Percentiles rank a stretch among this genome's conserved stretches.
Conservation (phyloP, 768 basidiomycete genomes). For the Mrakia gelida region DNA sequence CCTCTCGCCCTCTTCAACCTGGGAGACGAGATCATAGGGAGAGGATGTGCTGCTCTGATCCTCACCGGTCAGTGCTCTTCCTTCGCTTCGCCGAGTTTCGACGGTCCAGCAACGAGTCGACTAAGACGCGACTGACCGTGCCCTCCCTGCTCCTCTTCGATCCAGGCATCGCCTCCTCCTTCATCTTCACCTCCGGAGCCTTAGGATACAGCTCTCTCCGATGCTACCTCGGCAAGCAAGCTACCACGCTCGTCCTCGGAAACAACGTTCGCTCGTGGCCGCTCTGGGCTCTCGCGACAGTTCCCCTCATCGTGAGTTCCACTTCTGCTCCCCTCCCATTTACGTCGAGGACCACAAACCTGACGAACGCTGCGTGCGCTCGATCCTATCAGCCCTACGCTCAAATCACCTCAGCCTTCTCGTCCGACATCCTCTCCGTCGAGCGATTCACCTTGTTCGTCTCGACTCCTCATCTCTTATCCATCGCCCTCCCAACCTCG, state of each 20-base stretch:
- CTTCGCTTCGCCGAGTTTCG: background rate
- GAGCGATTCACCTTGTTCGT: background rate
- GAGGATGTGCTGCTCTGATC: background rate
- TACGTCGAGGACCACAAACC: too few relatives aligned
- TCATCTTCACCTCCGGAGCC: conserved; percentile 1
- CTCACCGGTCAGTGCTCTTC: background rate
- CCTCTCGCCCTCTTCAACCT: background rate
- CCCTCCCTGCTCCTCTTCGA: too few relatives aligned
- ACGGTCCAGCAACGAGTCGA: too few relatives aligned
- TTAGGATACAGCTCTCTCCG: conserved; percentile 18
- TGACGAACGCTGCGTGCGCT: too few relatives aligned
- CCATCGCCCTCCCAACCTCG: too few relatives aligned
- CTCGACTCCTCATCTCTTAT: background rate
- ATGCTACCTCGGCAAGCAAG: background rate
- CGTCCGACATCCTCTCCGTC: conserved; percentile 2
- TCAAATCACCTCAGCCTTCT: conserved; percentile 3
- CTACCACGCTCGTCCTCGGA: conserved; percentile 1
- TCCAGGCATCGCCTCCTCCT: conserved; percentile 11
- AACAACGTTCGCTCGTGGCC: background rate
- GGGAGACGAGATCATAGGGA: background rate
- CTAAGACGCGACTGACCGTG: background rate
- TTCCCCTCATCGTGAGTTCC: background rate
- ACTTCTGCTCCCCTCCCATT: background rate
- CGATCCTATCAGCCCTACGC: conserved; percentile 26
- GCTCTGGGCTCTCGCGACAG: conserved; percentile 7